Evolutionary conservation across 805 yeast species (phyloP), one percentile per base, ranked within the genome.

Genomic region (Maudiozyma pseudohumilis): DNA sequence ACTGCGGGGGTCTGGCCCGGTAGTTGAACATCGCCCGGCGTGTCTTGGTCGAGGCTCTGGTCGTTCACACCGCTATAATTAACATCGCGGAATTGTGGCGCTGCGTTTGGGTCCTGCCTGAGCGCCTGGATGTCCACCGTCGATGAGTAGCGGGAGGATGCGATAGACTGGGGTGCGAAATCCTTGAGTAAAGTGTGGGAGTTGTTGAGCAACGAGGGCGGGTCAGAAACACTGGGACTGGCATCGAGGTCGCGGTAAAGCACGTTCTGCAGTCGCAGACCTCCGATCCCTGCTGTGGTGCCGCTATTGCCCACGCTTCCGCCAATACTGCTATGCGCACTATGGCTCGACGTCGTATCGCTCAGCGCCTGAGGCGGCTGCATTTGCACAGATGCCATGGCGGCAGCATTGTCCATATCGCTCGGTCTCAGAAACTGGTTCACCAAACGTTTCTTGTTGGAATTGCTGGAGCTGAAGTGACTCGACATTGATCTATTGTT

Each of bases 381-480:
- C n/a, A n/a, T n/a, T n/a, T n/a, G n/a, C n/a, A n/a, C n/a, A n/a
- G n/a, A n/a, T n/a, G n/a, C n/a, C n/a, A n/a, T n/a, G n/a, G n/a
- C n/a, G n/a, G n/a, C n/a, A n/a, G n/a, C 32, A 19, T 29, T 29
- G 8, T 29, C 19, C 23, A 13, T 21, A 10, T 36, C 30, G 15
- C 27, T 23, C 8, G 30, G 29, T 25, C 35, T 36, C 15, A 43
- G 25, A 20, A 43, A 43, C 18, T 37, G 41, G 19, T 34, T 30
- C 3, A 43, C 43, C 17, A 43, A 22, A 29, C 43, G 28, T 25
- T 25, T 29, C 20, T 34, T 34, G 20, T 25, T 19, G 11, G 7
- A 17, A 19, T 4, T 15, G n/a, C 26, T 7, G 6, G 32, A 12
- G 24, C 24, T 10, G 27, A 32, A 23, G 24, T 17, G 18, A 29